phyloP scores from a whole-genome alignment of 2,329 filamentous ascomycete species.

The Aspergillus felis region DNA sequence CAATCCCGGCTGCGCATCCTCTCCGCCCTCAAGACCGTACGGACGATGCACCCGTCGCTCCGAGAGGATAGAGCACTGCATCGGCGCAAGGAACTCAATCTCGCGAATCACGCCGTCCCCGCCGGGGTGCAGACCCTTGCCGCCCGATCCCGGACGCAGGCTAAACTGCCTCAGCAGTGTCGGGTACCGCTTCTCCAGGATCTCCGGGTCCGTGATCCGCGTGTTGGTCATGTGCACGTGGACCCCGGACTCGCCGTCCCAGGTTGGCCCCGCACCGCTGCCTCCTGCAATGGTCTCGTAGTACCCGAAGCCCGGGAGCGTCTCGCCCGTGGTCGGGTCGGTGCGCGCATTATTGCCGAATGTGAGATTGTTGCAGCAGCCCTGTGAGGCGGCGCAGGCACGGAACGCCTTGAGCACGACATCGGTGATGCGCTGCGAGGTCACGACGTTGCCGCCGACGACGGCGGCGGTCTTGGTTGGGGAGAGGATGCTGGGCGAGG shows the following conservation, averaged over 20 bases:
- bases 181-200: conserved; percentile 76
- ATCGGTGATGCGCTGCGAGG: conserved; percentile 74
- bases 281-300: conserved; percentile 86
- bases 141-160: conserved; percentile 62
- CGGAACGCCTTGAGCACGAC: conserved; percentile 77
- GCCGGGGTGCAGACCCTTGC: conserved; percentile 63
- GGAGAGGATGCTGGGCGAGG: conserved; percentile 66
- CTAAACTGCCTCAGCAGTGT: conserved; percentile 71
- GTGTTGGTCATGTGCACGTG: conserved; percentile 89
- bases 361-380: conserved; percentile 79
- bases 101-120: conserved; percentile 76
- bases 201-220: conserved; percentile 76
- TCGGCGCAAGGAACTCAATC: conserved; percentile 76
- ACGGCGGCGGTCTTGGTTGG: conserved; percentile 75
- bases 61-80: conserved; percentile 75
- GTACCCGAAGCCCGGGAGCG: conserved; percentile 76
- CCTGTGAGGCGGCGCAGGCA: conserved; percentile 74
- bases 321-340: conserved; percentile 50
- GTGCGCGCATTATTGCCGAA: conserved; percentile 73
- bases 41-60: conserved; percentile 73
- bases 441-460: conserved; percentile 78
- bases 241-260: conserved; percentile 72
- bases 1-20: conserved; percentile 70
- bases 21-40: conserved; percentile 80
- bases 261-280: conserved; percentile 68